Base-by-base conservation (phyloP, 306 rosid species). In the Astragalus membranaceus region DNA sequence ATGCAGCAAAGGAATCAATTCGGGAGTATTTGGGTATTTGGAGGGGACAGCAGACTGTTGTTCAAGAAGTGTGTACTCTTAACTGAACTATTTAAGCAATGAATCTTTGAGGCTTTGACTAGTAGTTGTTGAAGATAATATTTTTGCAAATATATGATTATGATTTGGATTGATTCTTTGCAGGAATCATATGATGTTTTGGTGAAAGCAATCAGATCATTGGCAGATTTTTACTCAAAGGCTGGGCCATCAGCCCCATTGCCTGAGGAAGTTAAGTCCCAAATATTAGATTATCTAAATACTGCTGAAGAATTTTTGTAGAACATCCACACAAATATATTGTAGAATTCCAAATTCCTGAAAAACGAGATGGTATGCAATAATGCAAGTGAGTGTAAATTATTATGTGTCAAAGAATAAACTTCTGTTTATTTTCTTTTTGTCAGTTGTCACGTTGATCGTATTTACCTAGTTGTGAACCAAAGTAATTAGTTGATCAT, bases 191-290 rank as follows among this genome's bases (percentile, higher is more conserved):
- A 94, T 59, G 86, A 42, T 44, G 80, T 54, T 65, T 74, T 94
- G 43, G 99, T 87, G 81, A 91, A 83, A 66, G 99, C 92, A 8
- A 86, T 94, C 60, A 87, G 95, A 83, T 84, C 95, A 10, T 75
- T 94, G 81, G 97, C 97, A 8, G 73, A 81, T 8, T 94, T 91
- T 77, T 94, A 91, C 82, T 88, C 96, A 7, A 94, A 36, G 75
- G 92, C 97, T 42, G 95, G 99, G 47, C 99, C 99, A 43, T 90
- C 96, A 15, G 96, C 96, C 6, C 80, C 88, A 1, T 50, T 94
- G 77, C 83, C 92, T 6, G 85, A 78, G 73, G 81, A 77, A 67
- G 88, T 91, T 8, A 91, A 88, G 83, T 85, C 91, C 47, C 83
- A 94, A 61, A 86, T 91, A 84, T 71, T 94, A 64, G 70, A 78